Percentiles rank a stretch among this genome's conserved stretches.
Conservation (phyloP, 768 basidiomycete genomes). For the Hirschioporus abietinus region DNA sequence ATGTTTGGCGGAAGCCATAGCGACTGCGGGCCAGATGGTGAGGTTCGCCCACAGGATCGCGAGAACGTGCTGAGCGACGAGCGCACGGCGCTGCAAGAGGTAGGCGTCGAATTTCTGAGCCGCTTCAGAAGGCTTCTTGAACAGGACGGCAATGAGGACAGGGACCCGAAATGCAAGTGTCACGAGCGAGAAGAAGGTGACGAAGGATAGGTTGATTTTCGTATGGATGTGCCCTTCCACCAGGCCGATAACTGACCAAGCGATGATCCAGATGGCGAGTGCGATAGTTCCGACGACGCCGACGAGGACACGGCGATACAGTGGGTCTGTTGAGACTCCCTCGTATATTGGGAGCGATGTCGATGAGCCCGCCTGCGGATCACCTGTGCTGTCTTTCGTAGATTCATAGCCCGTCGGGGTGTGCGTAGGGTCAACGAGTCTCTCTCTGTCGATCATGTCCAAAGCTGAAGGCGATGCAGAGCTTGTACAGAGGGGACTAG, state of each 20-base stretch:
- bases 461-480: neutral
- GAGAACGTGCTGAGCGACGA: neutral
- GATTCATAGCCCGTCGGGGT: neutral
- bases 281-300: neutral
- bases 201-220: neutral
- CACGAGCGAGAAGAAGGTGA: neutral
- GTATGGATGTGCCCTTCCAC: neutral
- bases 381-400: neutral
- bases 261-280: conserved; percentile 1
- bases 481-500: neutral
- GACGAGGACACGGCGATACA: neutral
- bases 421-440: neutral
- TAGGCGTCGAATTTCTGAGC: neutral
- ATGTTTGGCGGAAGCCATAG: neutral
- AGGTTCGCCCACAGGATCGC: neutral
- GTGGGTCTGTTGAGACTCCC: neutral
- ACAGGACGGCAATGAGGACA: neutral
- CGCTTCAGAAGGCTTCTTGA: neutral
- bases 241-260: neutral
- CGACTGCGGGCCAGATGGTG: neutral
- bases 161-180: neutral
- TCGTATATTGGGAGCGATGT: neutral
- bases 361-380: neutral
- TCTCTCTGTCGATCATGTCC: neutral
- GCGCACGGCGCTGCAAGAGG: neutral